phyloP scores from a whole-genome alignment of 2,329 filamentous ascomycete genomes.

The Hymenoscyphus fraxineus region DNA sequence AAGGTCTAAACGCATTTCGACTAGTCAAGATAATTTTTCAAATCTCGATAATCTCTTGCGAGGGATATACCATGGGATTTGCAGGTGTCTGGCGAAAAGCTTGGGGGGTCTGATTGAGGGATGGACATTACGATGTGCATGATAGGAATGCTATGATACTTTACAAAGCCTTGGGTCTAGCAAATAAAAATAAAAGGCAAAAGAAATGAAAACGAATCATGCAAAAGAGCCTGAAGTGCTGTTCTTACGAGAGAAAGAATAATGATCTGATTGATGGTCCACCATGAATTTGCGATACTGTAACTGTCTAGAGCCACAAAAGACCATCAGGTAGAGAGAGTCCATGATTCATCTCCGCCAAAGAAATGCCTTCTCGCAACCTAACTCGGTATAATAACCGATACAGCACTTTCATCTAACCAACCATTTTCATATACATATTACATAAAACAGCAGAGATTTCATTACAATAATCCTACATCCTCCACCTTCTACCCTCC shows the following conservation, averaged over 20 bases:
- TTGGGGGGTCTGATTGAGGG: constrained; percentile 10
- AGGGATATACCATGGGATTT: constrained; percentile 12
- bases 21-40: constrained; percentile 19
- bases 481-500: background rate
- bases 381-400: too few species aligned
- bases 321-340: too few species aligned
- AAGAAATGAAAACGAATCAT: constrained; percentile 8
- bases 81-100: constrained; percentile 10
- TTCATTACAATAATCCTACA: background rate
- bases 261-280: background rate
- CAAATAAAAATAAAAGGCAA: constrained; percentile 6
- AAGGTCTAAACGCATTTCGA: constrained; percentile 75
- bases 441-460: background rate
- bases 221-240: constrained; percentile 36
- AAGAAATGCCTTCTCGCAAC: too few species aligned
- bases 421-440: background rate
- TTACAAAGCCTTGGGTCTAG: constrained; percentile 2
- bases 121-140: constrained; percentile 4
- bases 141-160: background rate
- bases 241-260: background rate
- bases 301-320: too few species aligned
- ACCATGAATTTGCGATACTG: background rate
- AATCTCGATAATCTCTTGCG: constrained; percentile 24
- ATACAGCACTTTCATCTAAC: background rate
- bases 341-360: too few species aligned